A percentile compares a stretch with the other conserved stretches of the same genome.
Evolutionary conservation across 1,284 basidiomycete species (phyloP).

Genomic region (Tilletia setariae): DNA sequence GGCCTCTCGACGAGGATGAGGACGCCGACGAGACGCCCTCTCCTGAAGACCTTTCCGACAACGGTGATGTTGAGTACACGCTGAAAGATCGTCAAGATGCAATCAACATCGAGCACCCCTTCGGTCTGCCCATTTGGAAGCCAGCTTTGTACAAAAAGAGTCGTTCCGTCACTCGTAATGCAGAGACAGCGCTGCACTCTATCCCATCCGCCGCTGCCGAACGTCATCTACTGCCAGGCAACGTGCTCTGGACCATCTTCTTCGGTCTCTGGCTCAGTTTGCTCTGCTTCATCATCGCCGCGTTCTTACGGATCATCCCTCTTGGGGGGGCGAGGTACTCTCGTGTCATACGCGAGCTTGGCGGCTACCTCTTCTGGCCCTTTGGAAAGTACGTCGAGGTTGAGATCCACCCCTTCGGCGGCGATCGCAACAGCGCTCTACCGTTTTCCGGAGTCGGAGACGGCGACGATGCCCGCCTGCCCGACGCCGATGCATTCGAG

Average conservation of each 20-base stretch:
- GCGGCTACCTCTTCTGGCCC: slow-evolving; percentile 96
- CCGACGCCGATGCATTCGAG: slow-evolving; percentile 14
- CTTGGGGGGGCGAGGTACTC: slow-evolving; percentile 79
- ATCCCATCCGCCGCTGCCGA: slow-evolving; percentile 87
- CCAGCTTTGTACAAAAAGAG: slow-evolving; percentile 98
- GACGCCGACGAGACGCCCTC: slow-evolving; percentile 17
- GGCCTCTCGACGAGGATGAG: slow-evolving; percentile 22
- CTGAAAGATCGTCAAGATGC: slow-evolving; percentile 90
- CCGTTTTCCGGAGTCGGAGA: slow-evolving; percentile 12
- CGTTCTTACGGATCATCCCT: slow-evolving; percentile 69
- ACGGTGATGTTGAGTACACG: slow-evolving; percentile 74
- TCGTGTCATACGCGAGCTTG: slow-evolving; percentile 81
- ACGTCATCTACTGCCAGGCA: slow-evolving; percentile 83
- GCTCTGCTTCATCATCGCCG: slow-evolving; percentile 68
- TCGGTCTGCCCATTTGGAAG: slow-evolving; percentile 99
- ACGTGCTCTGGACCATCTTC: slow-evolving; percentile 81
- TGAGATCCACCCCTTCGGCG: slow-evolving; percentile 53
- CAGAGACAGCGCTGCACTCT: slow-evolving; percentile 87
- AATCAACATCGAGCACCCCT: slow-evolving; percentile 98
- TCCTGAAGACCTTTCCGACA: slow-evolving; percentile 7
- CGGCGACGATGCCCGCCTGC: slow-evolving; percentile 10
- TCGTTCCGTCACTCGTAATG: slow-evolving; percentile 89
- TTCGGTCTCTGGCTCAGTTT: slow-evolving; percentile 78
- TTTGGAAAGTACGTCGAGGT: slow-evolving; percentile 99
- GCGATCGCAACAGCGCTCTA: slow-evolving; percentile 28